Conservation (phyloP, 106 monocot genomes). For the Phalaenopsis aphrodite region DNA sequence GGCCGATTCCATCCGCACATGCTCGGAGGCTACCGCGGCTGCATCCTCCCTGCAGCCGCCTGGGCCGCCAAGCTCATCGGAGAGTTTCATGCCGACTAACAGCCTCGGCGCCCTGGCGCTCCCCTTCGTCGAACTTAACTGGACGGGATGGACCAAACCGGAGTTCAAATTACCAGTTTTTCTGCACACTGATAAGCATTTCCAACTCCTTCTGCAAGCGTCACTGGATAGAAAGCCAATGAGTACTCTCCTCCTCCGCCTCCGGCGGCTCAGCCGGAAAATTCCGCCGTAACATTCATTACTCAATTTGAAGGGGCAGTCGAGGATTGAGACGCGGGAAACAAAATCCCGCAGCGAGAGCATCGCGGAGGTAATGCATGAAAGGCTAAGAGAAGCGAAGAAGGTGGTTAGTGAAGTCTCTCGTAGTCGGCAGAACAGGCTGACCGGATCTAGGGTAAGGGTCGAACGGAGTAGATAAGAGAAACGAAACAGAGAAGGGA, state of each 20-base stretch:
- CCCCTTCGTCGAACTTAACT: not conserved
- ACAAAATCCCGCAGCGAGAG: not conserved
- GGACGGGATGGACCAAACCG: not conserved
- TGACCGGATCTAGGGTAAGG: too few species aligned
- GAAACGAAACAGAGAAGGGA: too few species aligned
- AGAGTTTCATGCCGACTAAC: slow-evolving; percentile 1
- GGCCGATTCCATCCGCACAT: slow-evolving; percentile 24
- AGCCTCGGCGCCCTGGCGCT: not conserved
- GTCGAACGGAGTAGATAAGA: too few species aligned
- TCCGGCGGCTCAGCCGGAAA: not conserved
- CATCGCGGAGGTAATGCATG: slow-evolving; percentile 4
- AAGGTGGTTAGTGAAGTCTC: not conserved
- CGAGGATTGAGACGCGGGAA: not conserved
- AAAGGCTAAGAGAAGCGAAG: not conserved
- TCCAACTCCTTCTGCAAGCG: slow-evolving; percentile 3
- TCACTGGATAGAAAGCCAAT: not conserved
- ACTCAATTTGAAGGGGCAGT: not conserved
- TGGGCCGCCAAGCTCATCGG: slow-evolving; percentile 20
- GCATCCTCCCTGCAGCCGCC: slow-evolving; percentile 25
- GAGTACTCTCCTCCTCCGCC: not conserved
- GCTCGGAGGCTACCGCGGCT: slow-evolving; percentile 7
- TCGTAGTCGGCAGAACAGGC: too few species aligned
- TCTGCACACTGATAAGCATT: not conserved
- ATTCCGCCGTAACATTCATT: not conserved
- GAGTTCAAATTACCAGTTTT: not conserved